Evolutionary conservation across 2,329 filamentous ascomycete genomes (phyloP).

Genomic region (Aurifilum marmelostoma): DNA sequence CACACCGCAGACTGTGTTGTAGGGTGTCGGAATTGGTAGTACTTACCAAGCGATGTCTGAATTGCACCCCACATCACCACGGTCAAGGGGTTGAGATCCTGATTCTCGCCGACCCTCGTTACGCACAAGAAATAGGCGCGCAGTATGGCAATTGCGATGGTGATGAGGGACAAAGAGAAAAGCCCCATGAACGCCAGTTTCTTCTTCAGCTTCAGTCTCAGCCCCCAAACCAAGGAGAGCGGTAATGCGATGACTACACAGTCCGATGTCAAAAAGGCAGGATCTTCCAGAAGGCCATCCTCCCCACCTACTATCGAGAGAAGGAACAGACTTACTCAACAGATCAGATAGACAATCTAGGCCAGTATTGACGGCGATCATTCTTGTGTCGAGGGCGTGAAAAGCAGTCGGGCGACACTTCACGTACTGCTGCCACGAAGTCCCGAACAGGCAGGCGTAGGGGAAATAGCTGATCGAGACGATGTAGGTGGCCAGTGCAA

Average conservation of each 20-base stretch:
- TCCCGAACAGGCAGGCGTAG: neutral
- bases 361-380: neutral
- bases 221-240: constrained; percentile 35
- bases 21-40: too few species aligned
- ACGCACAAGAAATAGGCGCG: neutral
- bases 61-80: constrained; percentile 1
- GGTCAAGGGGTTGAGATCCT: neutral
- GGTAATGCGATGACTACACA: neutral
- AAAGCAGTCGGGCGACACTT: neutral
- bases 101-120: neutral
- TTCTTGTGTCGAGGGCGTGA: neutral
- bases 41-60: neutral
- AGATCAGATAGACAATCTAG: constrained; percentile 12
- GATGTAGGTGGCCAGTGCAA: neutral
- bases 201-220: constrained; percentile 37
- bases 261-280: neutral
- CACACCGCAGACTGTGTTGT: neutral
- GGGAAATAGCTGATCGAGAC: constrained; percentile 4
- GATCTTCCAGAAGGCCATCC: neutral
- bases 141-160: constrained; percentile 7
- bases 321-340: neutral
- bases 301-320: neutral
- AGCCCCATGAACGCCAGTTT: constrained; percentile 32
- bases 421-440: neutral
- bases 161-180: constrained; percentile 10